Evolutionary conservation across 345 rosid genomes (phyloP), one percentile per base, ranked within the genome.

Genomic region (Citrus inodora): DNA sequence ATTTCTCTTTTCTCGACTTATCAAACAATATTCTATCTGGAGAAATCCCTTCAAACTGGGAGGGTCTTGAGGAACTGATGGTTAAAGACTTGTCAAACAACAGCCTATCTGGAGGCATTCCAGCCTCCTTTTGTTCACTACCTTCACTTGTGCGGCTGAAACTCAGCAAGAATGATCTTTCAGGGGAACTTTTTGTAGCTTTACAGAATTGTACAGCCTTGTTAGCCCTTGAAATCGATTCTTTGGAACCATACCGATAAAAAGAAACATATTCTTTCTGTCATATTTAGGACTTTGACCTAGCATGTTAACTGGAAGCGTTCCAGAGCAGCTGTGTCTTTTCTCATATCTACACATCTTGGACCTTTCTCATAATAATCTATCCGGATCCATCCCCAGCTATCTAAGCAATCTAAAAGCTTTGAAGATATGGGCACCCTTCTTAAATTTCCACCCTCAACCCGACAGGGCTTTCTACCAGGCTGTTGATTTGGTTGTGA

Each of bases 71-170:
- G 2, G 7, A 37, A 17, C 32, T 78, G 60, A 38, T 8, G 48
- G 30, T 64, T 9, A 0, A 69, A 21, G 79, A 78, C 42, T 46
- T 76, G 9, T 74, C 82, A 28, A 67, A 33, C 59, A 82, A 86
- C 75, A 58, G n/a, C 42, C n/a, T 86, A 24, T 79, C 81, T 0
- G 87, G 87, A 27, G 40, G 35, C 17, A 66, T 84, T 13, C 74
- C 80, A 40, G 30, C 48, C 2, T 78, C 70, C 6, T 6, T 79
- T 22, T 55, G 77, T 17, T 77, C n/a, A 0, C 33, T 65, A 7
- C 58, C 17, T 76, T 63, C 35, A 0, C 73, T 81, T 30, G 1
- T 0, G 2, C 35, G n/a, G 40, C 42, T 73, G 71, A 42, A 42
- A 28, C 51, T 82, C 9, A 56, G 67, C 32, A 30, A 42, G 17